Percentiles rank a stretch among this genome's conserved stretches.
Evolutionary conservation across 257 asterid genomes (phyloP).

Genomic region (Scutellaria barbata): DNA sequence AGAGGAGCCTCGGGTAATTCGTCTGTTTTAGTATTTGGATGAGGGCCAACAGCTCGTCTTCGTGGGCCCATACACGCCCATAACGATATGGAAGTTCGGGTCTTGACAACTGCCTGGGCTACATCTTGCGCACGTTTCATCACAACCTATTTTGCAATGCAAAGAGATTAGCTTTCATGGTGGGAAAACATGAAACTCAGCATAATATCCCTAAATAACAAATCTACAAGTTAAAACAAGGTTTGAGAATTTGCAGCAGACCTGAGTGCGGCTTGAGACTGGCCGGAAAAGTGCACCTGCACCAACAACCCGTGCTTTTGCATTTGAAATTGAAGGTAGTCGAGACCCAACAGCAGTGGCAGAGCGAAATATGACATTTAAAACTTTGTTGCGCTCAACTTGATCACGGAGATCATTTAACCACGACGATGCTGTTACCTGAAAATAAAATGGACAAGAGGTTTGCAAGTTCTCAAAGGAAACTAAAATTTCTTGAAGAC

Average conservation of each 20-base stretch:
- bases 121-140: conserved; percentile 92
- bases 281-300: conserved; percentile 92
- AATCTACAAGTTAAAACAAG: not conserved
- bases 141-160: conserved; percentile 57
- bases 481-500: not conserved
- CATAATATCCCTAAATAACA: not conserved
- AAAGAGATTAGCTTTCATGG: conserved; percentile 25
- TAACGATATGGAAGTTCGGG: conserved; percentile 71
- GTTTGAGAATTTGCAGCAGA: conserved; percentile 31
- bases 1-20: conserved; percentile 59
- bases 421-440: conserved; percentile 95
- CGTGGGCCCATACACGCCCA: conserved; percentile 95
- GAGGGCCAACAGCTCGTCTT: conserved; percentile 61
- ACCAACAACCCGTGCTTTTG: conserved; percentile 83
- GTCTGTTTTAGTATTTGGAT: conserved; percentile 46
- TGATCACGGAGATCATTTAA: conserved; percentile 83
- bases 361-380: conserved; percentile 73
- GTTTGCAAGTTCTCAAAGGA: conserved; percentile 28
- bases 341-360: conserved; percentile 90
- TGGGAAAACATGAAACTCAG: not conserved
- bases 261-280: conserved; percentile 88
- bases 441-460: conserved; percentile 19
- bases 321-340: conserved; percentile 77
- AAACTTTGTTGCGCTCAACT: conserved; percentile 73
- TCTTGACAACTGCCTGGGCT: conserved; percentile 85